Base-by-base conservation (phyloP, 1,139 yeast species). In the Yamadazyma jaroonii region DNA sequence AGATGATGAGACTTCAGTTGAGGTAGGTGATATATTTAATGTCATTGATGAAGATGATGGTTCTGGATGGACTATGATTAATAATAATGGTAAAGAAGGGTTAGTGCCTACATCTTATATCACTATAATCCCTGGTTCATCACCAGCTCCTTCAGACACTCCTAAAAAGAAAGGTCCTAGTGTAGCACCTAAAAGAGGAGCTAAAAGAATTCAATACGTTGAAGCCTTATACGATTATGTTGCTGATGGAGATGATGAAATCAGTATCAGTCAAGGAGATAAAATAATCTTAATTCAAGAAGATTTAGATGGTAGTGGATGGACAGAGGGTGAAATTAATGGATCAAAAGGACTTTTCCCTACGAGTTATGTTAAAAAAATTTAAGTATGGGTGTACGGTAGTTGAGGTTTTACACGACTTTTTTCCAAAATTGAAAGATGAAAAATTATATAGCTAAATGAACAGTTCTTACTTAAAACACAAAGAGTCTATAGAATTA, bases 271-370 rank as follows among this genome's bases (percentile, higher is more conserved):
- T 7, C 82, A 77, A 0, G 97, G 97, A 1, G 97, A 92, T 47
- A 69, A 71, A 40, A 78, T 88, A n/a, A 74, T 78, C 3, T 72
- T 87, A 14, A 54, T 74, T 7, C 67, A 84, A 29, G 78, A 76
- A 31, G 86, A 78, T 34, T 92, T 87, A 44, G 84, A 83, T 41
- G 96, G 95, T 6, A 83, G 84, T 45, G 99, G 99, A 0, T 92
- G 99, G 99, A 89, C 97, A 1, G 87, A 83, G 50, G 98, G 97
- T 8, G 95, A 86, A 54, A 49, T 84, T 12, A 73, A 82, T 49
- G 96, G 96, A 0, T 51, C 49, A 25, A 70, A 67, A 31, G 97
- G 97, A 1, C 59, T 87, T 46, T 85, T 90, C 61, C 97, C 97
- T 6, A 82, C 94, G 0, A 72, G 85, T 45, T 90, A 89, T 56